These are phyloP conservation scores for Nevesoporus exiguus DNA, from an alignment of 768 basidiomycete genomes.

Conservation along the genomic window DNA sequence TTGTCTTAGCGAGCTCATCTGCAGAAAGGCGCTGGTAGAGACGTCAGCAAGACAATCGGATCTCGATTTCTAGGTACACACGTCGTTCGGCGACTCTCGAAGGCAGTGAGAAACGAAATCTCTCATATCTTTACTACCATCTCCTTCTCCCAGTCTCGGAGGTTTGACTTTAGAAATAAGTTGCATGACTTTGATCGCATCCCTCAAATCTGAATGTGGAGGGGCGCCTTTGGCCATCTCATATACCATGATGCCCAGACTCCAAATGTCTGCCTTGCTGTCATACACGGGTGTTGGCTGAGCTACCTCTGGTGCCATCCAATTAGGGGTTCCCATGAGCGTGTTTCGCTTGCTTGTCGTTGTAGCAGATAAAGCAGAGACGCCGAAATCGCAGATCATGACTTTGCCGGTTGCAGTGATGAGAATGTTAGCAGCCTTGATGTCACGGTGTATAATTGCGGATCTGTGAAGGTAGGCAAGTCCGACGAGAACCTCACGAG, in stretches of 20 bases:
- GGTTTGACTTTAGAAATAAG: slow-evolving; percentile 84
- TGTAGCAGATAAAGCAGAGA: slow-evolving; percentile 86
- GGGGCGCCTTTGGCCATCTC: slow-evolving; percentile 98
- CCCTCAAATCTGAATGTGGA: slow-evolving; percentile 82
- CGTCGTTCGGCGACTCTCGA: slow-evolving; percentile 75
- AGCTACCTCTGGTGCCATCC: slow-evolving; percentile 99
- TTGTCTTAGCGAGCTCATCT: slow-evolving; percentile 82
- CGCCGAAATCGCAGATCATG: slow-evolving; percentile 97
- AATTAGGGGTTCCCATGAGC: slow-evolving; percentile 94
- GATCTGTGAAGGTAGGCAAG: slow-evolving; percentile 90
- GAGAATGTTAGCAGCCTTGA: slow-evolving; percentile 97
- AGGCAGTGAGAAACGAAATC: slow-evolving; percentile 86
- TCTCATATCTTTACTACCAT: slow-evolving; percentile 80
- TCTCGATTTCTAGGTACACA: slow-evolving; percentile 33
- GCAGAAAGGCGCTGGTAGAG: slow-evolving; percentile 71
- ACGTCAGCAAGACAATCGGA: slow-evolving; percentile 5
- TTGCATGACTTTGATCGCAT: slow-evolving; percentile 82
- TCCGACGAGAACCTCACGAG: slow-evolving; percentile 84
- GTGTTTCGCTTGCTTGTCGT: slow-evolving; percentile 91
- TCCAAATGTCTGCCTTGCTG: slow-evolving; percentile 98
- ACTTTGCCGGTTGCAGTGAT: slow-evolving; percentile 86
- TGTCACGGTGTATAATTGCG: slow-evolving; percentile 93
- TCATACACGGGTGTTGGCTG: slow-evolving; percentile 89
- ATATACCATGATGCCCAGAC: slow-evolving; percentile 90
- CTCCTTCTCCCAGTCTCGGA: slow-evolving; percentile 70